Conservation (phyloP, 495 filamentous ascomycete genomes). For the Neurospora sp. region DNA sequence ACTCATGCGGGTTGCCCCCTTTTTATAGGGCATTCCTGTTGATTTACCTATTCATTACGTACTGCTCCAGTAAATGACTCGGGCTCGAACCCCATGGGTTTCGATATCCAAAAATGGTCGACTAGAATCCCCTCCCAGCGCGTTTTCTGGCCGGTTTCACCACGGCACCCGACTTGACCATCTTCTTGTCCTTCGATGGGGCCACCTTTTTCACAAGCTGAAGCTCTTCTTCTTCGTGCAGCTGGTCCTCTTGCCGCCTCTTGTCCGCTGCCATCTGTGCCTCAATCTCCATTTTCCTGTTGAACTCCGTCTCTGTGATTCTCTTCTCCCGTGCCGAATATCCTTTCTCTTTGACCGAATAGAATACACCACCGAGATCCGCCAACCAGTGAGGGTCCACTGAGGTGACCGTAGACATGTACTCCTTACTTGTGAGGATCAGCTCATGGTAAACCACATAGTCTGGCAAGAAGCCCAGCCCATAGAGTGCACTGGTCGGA, state of each 20-base stretch:
- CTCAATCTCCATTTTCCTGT: conserved; percentile 91
- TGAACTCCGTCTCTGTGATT: conserved; percentile 90
- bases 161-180: conserved; percentile 43
- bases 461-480: conserved; percentile 85
- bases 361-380: conserved; percentile 97
- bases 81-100: not conserved
- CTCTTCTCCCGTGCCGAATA: conserved; percentile 84
- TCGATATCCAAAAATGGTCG: not conserved
- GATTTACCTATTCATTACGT: not conserved
- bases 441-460: conserved; percentile 98
- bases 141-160: conserved; percentile 51
- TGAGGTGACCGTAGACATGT: conserved; percentile 95
- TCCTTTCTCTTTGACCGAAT: conserved; percentile 95
- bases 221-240: conserved; percentile 35
- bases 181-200: conserved; percentile 38
- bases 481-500: conserved; percentile 86
- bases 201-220: conserved; percentile 36
- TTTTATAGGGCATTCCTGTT: not conserved
- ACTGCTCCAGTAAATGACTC: not conserved
- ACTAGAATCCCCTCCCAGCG: conserved; percentile 20
- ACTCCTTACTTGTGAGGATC: conserved; percentile 93
- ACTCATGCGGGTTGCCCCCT: not conserved
- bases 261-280: conserved; percentile 86
- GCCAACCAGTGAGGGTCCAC: conserved; percentile 98
- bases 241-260: conserved; percentile 53